Percentiles rank a stretch among this genome's conserved stretches.
These are phyloP conservation scores for Trichothecium roseum DNA, from an alignment of 2,329 filamentous ascomycete species.

Conservation along the genomic window DNA sequence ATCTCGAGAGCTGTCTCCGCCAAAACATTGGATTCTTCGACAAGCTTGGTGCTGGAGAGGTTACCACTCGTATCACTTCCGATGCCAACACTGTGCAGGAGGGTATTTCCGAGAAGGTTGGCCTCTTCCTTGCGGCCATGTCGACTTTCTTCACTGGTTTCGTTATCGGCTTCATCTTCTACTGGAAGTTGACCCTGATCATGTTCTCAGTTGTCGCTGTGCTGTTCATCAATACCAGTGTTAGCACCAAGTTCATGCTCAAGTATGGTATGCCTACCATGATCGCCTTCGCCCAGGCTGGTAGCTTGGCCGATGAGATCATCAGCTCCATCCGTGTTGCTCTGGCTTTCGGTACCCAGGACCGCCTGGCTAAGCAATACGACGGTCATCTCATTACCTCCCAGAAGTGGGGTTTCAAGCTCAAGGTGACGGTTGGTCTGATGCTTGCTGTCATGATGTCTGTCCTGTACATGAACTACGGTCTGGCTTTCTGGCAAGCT, in stretches of 20 bases:
- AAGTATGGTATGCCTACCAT: constrained; percentile 72
- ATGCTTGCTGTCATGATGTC: constrained; percentile 82
- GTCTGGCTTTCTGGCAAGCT: constrained; percentile 81
- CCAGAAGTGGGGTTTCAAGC: constrained; percentile 64
- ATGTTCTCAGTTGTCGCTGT: constrained; percentile 65
- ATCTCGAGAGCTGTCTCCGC: constrained; percentile 71
- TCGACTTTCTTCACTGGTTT: constrained; percentile 84
- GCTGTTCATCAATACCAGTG: constrained; percentile 67
- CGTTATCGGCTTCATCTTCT: constrained; percentile 80
- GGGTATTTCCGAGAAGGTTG: constrained; percentile 84
- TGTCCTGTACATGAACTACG: constrained; percentile 79
- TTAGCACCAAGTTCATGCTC: constrained; percentile 63
- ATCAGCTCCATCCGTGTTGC: constrained; percentile 89
- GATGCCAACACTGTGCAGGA: constrained; percentile 92
- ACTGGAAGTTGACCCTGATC: constrained; percentile 89
- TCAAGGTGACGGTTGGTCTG: constrained; percentile 60
- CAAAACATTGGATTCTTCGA: constrained; percentile 94
- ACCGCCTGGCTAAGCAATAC: constrained; percentile 81
- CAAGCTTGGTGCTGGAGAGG: constrained; percentile 83
- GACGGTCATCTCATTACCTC: constrained; percentile 64
- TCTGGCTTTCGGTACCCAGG: constrained; percentile 85
- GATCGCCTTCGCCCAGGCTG: constrained; percentile 71
- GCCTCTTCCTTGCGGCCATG: constrained; percentile 62
- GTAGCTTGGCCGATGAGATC: constrained; percentile 86
- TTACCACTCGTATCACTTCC: constrained; percentile 87